phyloP scores from a whole-genome alignment of 345 rosid genomes.

The Carallia pectinifolia region DNA sequence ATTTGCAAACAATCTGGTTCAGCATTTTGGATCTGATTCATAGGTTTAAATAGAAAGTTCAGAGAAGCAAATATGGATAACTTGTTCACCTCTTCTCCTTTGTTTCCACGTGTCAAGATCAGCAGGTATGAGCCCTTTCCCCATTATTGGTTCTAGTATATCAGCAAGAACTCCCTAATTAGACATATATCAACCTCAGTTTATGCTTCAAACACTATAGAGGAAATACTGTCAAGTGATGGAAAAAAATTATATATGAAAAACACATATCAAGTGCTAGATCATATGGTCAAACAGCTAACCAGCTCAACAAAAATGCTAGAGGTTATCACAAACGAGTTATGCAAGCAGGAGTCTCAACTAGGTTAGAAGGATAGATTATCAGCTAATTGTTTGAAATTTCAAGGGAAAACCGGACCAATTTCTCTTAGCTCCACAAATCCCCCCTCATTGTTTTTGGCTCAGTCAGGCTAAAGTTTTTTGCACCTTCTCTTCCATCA shows the following conservation, averaged over 20 bases:
- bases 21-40: neutral
- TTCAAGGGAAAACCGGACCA: neutral
- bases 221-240: neutral
- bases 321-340: neutral
- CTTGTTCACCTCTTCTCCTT: conserved; percentile 79
- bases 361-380: neutral
- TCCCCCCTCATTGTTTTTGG: too few species aligned
- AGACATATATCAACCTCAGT: conserved; percentile 16
- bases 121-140: conserved; percentile 96
- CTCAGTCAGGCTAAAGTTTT: too few species aligned
- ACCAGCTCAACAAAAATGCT: neutral
- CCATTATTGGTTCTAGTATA: conserved; percentile 96
- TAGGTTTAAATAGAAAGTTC: neutral
- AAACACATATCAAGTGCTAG: neutral
- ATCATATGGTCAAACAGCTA: conserved; percentile 1
- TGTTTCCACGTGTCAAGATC: conserved; percentile 91
- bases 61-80: neutral
- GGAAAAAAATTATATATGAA: too few species aligned
- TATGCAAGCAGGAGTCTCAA: neutral
- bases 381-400: neutral
- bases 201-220: conserved; percentile 8
- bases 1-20: neutral
- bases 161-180: conserved; percentile 94
- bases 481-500: too few species aligned
- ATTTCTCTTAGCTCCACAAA: too few species aligned